Conservation (phyloP, 345 rosid genomes). For the Euphorbia pulcherrima region DNA sequence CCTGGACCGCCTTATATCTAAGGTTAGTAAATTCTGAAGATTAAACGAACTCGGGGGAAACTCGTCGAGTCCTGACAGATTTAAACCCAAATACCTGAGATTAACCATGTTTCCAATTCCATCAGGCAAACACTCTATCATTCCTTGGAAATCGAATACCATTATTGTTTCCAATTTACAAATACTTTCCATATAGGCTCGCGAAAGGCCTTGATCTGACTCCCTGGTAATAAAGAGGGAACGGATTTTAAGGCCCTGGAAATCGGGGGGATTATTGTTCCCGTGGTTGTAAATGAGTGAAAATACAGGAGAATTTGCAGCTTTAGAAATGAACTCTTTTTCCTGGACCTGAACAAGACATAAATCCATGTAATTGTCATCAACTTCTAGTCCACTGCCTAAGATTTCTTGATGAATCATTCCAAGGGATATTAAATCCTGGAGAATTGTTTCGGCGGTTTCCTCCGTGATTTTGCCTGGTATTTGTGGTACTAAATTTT, state of each 20-base stretch:
- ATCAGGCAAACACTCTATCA: conserved; percentile 1
- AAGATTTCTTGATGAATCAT: background rate
- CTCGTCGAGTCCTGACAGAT: background rate
- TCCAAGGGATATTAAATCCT: conserved; percentile 2
- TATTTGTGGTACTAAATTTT: background rate
- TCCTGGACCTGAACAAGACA: background rate
- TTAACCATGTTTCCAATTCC: background rate
- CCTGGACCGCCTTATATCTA: background rate
- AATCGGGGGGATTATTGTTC: background rate
- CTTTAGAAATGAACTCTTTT: background rate
- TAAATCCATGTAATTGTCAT: background rate
- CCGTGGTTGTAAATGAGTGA: background rate
- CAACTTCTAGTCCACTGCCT: background rate
- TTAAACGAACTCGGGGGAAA: background rate
- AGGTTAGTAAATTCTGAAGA: background rate
- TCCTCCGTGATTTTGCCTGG: background rate
- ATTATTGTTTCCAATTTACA: background rate
- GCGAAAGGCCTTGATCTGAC: background rate
- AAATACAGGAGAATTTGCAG: background rate
- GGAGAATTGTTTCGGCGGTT: background rate
- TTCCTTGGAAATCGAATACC: background rate
- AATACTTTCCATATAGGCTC: background rate
- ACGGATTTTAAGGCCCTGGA: background rate
- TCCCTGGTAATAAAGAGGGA: background rate
- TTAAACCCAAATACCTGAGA: background rate